phyloP scores from a whole-genome alignment of 2,329 filamentous ascomycete genomes.

The Lasiodiplodia sp. region DNA sequence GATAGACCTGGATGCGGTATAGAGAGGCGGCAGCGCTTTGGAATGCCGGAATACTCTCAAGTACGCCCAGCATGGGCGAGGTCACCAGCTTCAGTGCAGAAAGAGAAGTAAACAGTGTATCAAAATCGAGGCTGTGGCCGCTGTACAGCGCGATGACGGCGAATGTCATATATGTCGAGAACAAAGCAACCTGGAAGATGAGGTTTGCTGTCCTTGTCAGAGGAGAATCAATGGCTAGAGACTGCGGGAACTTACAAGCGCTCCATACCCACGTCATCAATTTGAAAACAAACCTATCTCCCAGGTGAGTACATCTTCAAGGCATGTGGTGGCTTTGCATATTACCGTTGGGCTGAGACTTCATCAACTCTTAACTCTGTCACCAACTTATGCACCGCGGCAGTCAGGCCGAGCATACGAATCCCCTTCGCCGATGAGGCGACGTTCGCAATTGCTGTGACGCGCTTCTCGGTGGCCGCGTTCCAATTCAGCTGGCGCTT shows the following conservation, averaged over 20 bases:
- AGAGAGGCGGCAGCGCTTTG: slow-evolving; percentile 36
- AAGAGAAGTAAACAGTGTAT: slow-evolving; percentile 38
- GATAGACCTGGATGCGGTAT: slow-evolving; percentile 35
- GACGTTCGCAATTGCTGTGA: slow-evolving; percentile 36
- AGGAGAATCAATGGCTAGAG: background rate
- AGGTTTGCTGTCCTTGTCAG: slow-evolving; percentile 31
- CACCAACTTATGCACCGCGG: slow-evolving; percentile 34
- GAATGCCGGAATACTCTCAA: slow-evolving; percentile 35
- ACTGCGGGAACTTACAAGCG: slow-evolving; percentile 28
- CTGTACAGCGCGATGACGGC: slow-evolving; percentile 34
- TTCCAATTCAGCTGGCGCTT: slow-evolving; percentile 35
- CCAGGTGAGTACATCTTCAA: background rate
- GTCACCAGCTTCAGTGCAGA: slow-evolving; percentile 40
- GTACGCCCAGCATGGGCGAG: slow-evolving; percentile 34
- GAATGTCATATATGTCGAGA: slow-evolving; percentile 37
- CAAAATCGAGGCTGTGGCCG: slow-evolving; percentile 33
- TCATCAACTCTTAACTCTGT: slow-evolving; percentile 35
- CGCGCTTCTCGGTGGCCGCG: slow-evolving; percentile 36
- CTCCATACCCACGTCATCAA: slow-evolving; percentile 34
- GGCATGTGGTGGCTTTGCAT: background rate
- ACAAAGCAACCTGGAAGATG: slow-evolving; percentile 36
- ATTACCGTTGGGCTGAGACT: slow-evolving; percentile 31
- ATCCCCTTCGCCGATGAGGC: slow-evolving; percentile 38
- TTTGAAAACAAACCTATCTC: slow-evolving; percentile 29
- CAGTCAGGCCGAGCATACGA: slow-evolving; percentile 38